These are phyloP conservation scores for Penicillium brasilianum DNA, from an alignment of 2,329 filamentous ascomycete species.

Conservation along the genomic window DNA sequence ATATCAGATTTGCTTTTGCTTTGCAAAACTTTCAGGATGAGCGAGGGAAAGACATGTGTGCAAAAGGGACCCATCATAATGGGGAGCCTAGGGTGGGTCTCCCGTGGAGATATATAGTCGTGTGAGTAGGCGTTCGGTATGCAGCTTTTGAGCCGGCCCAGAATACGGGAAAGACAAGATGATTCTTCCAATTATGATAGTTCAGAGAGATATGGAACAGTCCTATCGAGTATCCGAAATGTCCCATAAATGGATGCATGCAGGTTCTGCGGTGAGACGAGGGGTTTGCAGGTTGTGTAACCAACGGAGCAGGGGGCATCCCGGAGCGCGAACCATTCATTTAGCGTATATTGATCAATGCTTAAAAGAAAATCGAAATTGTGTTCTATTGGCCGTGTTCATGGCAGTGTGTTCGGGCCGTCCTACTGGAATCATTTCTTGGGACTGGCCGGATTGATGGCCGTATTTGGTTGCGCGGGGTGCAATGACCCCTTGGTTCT, in stretches of 20 bases:
- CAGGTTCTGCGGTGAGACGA: conserved; percentile 20
- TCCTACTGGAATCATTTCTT: conserved; percentile 4
- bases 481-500: not conserved
- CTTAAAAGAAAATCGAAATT: conserved; percentile 14
- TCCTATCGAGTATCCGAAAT: not conserved
- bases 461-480: not conserved
- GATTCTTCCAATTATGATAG: not conserved
- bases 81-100: conserved; percentile 13
- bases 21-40: conserved; percentile 2
- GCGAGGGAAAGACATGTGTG: conserved; percentile 11
- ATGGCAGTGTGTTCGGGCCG: not conserved
- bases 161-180: not conserved
- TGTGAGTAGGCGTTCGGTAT: not conserved
- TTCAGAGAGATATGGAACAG: too few species aligned
- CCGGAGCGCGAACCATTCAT: conserved; percentile 19
- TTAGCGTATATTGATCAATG: conserved; percentile 2
- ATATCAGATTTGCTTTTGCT: not conserved
- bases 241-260: conserved; percentile 11
- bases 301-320: conserved; percentile 12
- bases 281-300: conserved; percentile 23
- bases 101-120: conserved; percentile 11
- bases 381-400: conserved; percentile 1
- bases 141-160: not conserved
- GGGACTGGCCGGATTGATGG: not conserved
- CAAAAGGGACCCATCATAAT: conserved; percentile 7